Conservation (phyloP, 768 basidiomycete genomes). For the Trametes maxima region DNA sequence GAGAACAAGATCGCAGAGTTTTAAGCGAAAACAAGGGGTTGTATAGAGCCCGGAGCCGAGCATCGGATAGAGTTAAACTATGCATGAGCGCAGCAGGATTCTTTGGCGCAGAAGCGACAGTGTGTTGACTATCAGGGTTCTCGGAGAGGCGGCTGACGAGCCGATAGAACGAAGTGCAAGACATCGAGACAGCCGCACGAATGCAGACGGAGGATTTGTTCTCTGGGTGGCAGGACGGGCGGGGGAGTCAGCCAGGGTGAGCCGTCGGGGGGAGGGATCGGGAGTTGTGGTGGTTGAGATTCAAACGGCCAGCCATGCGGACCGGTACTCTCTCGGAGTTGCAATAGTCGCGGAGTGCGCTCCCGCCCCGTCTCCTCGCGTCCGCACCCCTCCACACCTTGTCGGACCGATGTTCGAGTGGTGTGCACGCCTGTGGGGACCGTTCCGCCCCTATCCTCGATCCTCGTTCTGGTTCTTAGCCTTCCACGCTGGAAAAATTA, state of each 20-base stretch:
- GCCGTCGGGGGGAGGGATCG: not conserved
- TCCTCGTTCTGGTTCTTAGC: not conserved
- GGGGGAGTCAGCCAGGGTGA: not conserved
- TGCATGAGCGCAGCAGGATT: no score
- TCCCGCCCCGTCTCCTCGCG: not conserved
- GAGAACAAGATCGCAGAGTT: no score
- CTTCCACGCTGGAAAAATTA: not conserved
- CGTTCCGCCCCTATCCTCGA: not conserved
- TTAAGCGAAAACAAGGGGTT: no score
- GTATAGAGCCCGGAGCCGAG: no score
- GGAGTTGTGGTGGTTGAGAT: not conserved
- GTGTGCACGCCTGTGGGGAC: not conserved
- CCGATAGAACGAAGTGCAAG: no score
- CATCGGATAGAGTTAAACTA: no score
- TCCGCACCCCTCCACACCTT: not conserved
- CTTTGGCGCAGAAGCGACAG: no score
- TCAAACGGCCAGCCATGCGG: conserved; percentile 5
- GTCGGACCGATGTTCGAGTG: conserved; percentile 5
- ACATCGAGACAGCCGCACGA: no score
- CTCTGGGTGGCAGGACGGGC: no score
- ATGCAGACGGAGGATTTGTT: no score
- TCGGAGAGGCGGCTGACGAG: no score
- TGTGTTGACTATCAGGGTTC: no score
- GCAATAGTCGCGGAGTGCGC: conserved; percentile 7
- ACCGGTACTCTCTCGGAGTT: conserved; percentile 7